Evolutionary conservation across 345 rosid species (phyloP), one percentile per base, ranked within the genome.

Genomic region (Bretschneidera sinensis): DNA sequence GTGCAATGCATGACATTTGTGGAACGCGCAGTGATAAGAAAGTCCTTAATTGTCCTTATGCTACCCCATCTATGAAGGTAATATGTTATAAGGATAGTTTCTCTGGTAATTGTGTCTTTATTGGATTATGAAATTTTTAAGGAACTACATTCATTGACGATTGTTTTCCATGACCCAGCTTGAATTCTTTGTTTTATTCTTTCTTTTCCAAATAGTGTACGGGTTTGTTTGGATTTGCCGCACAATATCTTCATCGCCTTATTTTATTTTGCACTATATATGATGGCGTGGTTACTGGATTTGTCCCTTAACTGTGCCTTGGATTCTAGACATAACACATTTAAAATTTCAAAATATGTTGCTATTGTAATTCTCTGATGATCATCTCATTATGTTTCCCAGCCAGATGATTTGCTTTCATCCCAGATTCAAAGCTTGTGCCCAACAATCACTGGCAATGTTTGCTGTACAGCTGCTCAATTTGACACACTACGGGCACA

Each of bases 1-100:
- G 99, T 78, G 86, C 97, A 15, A 94, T 94, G 97, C 83, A 90
- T 65, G 92, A 79, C 56, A 87, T 94, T 54, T 94, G 99, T 45
- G 99, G 97, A 61, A 56, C 77, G 33, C 84, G 99, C 5, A 74
- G 58, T 0, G 99, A 94, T 65, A 83, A 86, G 17, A 94, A 90
- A 83, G 79, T 86, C 22, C 59, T 94, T 28, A 94, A 86, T 62
- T 94, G 99, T 59, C 95, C 99, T 24, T 67, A 43, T 19, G 81
- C 78, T 57, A 71, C 83, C 39, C 86, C 92, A 34, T 64, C 97
- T 17, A 87, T 83, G 61, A 94, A 86, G 91, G 98, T 87, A 59
- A n/a, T 50, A 35, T 64, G 21, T 35, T 39, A 39, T 39, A 39
- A 14, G 45, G 16, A 39, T 13, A 7, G 4, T 7, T 39, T 4